These are phyloP conservation scores for Grosmannia penicillata DNA, from an alignment of 2,329 filamentous ascomycete species.

Conservation along the genomic window DNA sequence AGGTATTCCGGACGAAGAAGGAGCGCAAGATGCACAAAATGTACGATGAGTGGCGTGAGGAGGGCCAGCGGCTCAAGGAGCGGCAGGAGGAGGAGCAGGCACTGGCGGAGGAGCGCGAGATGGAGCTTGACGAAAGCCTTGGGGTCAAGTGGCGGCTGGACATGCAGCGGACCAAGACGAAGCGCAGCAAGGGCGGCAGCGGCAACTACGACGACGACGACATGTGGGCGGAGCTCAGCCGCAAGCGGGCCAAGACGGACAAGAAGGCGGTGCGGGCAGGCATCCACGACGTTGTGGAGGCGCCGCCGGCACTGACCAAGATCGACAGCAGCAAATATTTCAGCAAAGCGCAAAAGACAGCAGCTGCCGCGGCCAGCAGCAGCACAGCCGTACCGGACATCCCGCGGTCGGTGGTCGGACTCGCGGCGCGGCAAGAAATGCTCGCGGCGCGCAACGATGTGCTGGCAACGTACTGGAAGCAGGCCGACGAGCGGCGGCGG, in stretches of 20 bases:
- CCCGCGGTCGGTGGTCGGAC: slow-evolving; percentile 53
- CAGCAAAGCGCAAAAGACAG: slow-evolving; percentile 14
- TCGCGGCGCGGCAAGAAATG: slow-evolving; percentile 59
- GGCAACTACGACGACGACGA: slow-evolving; percentile 38
- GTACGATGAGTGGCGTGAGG: slow-evolving; percentile 62
- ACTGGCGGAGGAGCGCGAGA: slow-evolving; percentile 45
- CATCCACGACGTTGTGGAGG: slow-evolving; percentile 49
- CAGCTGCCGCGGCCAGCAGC: neutral
- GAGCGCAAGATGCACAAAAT: slow-evolving; percentile 72
- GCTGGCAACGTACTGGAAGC: slow-evolving; percentile 57
- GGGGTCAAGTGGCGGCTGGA: slow-evolving; percentile 33
- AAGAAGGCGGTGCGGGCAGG: slow-evolving; percentile 14
- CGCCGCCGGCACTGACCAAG: slow-evolving; percentile 59
- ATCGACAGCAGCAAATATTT: slow-evolving; percentile 46
- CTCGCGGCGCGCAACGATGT: slow-evolving; percentile 53
- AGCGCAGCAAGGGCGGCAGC: slow-evolving; percentile 22
- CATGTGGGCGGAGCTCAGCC: slow-evolving; percentile 62
- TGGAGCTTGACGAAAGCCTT: slow-evolving; percentile 40
- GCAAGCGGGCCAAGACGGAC: slow-evolving; percentile 43
- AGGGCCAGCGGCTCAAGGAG: slow-evolving; percentile 48
- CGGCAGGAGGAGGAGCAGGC: slow-evolving; percentile 51
- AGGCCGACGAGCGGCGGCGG: slow-evolving; percentile 44
- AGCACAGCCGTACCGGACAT: slow-evolving; percentile 35
- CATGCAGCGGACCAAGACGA: slow-evolving; percentile 25
- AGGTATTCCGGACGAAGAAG: slow-evolving; percentile 61